These are phyloP conservation scores for Acrocalymma vagum DNA, from an alignment of 2,329 filamentous ascomycete species.

Conservation along the genomic window DNA sequence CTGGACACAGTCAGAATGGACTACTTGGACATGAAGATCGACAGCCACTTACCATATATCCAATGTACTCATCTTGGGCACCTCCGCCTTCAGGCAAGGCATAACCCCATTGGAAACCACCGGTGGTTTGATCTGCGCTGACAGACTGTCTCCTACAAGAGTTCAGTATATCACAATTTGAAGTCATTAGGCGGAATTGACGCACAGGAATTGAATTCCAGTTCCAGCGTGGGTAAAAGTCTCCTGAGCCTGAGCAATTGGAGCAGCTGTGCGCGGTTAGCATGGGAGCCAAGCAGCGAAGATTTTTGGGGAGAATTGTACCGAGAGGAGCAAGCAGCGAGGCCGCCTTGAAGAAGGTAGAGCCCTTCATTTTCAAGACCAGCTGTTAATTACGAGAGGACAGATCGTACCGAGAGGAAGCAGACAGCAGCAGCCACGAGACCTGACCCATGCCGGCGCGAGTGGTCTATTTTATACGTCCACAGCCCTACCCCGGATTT, in stretches of 20 bases:
- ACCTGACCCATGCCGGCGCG: slow-evolving; percentile 28
- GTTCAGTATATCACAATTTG: slow-evolving; percentile 4
- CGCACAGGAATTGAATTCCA: slow-evolving; percentile 41
- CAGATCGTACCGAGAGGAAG: slow-evolving; percentile 27
- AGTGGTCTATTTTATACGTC: slow-evolving; percentile 37
- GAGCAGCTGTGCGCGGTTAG: slow-evolving; percentile 29
- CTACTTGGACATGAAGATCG: not conserved
- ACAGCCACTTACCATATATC: slow-evolving; percentile 38
- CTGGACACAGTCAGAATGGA: slow-evolving; percentile 24
- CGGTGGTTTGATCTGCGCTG: slow-evolving; percentile 32
- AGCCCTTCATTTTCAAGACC: slow-evolving; percentile 43
- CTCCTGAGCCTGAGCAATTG: slow-evolving; percentile 39
- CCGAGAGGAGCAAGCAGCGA: slow-evolving; percentile 48
- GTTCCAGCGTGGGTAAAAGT: slow-evolving; percentile 40
- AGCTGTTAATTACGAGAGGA: slow-evolving; percentile 26
- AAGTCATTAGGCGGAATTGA: not conserved
- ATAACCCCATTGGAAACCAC: slow-evolving; percentile 46
- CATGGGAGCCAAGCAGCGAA: too few relatives aligned
- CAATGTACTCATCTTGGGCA: slow-evolving; percentile 47
- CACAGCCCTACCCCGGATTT: slow-evolving; percentile 31
- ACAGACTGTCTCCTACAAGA: slow-evolving; percentile 33
- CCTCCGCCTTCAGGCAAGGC: slow-evolving; percentile 35
- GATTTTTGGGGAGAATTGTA: slow-evolving; percentile 17
- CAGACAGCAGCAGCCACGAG: slow-evolving; percentile 30
- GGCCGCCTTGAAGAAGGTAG: slow-evolving; percentile 42